Conservation (phyloP, 164 flowering plant species). For the Saururus chinensis region DNA sequence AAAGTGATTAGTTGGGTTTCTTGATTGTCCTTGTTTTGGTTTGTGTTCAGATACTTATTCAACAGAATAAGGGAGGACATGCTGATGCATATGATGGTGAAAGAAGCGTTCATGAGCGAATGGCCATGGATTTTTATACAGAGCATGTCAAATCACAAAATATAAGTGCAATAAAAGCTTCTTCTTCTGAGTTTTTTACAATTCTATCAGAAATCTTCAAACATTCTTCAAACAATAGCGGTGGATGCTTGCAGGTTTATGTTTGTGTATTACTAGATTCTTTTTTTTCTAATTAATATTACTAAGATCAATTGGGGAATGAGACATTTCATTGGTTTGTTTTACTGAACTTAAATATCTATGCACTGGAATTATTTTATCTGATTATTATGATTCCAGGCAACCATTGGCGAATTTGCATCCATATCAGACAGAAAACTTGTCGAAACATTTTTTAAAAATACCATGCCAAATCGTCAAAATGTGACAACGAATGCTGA, state of each 20-base stretch:
- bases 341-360: no score
- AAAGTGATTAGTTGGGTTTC: background rate
- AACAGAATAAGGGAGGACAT: conserved; percentile 60
- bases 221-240: conserved; percentile 49
- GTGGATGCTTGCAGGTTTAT: conserved; percentile 76
- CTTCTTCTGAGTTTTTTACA: conserved; percentile 43
- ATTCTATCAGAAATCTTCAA: conserved; percentile 41
- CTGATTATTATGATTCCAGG: conserved; percentile 25
- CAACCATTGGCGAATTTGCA: conserved; percentile 66
- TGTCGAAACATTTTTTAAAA: conserved; percentile 32
- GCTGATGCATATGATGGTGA: conserved; percentile 24
- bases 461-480: conserved; percentile 54
- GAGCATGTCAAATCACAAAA: conserved; percentile 54
- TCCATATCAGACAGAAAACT: conserved; percentile 63
- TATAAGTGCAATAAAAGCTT: conserved; percentile 43
- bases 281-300: no score
- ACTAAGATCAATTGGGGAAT: no score
- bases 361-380: no score
- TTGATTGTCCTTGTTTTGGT: conserved; percentile 1
- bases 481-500: conserved; percentile 45
- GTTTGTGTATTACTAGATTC: no score
- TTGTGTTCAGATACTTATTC: conserved; percentile 39
- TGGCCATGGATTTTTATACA: conserved; percentile 47
- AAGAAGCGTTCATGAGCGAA: conserved; percentile 27
- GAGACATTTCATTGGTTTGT: no score